Conservation (phyloP, 2,329 filamentous ascomycete genomes). For the Fonsecaea pugnacius region DNA sequence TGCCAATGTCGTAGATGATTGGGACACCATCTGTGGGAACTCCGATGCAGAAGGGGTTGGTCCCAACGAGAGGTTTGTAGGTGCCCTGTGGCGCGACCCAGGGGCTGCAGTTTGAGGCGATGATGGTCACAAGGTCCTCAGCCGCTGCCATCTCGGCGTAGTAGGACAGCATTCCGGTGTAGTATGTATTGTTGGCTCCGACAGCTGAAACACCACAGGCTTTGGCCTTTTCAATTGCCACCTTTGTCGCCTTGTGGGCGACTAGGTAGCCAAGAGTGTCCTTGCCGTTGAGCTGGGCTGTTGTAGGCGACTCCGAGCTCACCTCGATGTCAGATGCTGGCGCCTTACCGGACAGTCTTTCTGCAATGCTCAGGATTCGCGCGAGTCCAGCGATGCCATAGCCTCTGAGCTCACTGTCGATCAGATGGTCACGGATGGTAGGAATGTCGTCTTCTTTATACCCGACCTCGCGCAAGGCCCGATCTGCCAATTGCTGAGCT, state of each 20-base stretch:
- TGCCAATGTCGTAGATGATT: slow-evolving; percentile 30
- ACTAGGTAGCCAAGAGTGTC: slow-evolving; percentile 29
- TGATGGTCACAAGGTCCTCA: slow-evolving; percentile 26
- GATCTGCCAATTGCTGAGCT: slow-evolving; percentile 7
- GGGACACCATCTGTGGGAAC: slow-evolving; percentile 21
- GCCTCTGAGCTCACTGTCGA: slow-evolving; percentile 30
- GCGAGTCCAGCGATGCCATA: slow-evolving; percentile 29
- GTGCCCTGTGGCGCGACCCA: slow-evolving; percentile 29
- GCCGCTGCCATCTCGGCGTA: slow-evolving; percentile 28
- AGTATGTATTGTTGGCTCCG: slow-evolving; percentile 24
- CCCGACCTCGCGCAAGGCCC: slow-evolving; percentile 18
- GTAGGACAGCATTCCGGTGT: slow-evolving; percentile 28
- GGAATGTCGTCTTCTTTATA: slow-evolving; percentile 17
- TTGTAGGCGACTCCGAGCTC: slow-evolving; percentile 19
- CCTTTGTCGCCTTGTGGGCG: slow-evolving; percentile 21
- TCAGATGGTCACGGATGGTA: slow-evolving; percentile 24
- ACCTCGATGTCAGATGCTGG: slow-evolving; percentile 7
- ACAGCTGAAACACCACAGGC: slow-evolving; percentile 22
- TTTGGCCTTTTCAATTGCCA: slow-evolving; percentile 29
- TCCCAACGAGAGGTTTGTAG: slow-evolving; percentile 25
- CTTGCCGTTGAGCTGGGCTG: slow-evolving; percentile 26
- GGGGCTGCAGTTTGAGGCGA: slow-evolving; percentile 24
- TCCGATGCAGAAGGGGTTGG: slow-evolving; percentile 30
- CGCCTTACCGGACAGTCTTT: slow-evolving; percentile 9
- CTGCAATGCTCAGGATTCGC: slow-evolving; percentile 26